Evolutionary conservation across 2,329 filamentous ascomycete species (phyloP).

Genomic region (Fusarium bactridioides): DNA sequence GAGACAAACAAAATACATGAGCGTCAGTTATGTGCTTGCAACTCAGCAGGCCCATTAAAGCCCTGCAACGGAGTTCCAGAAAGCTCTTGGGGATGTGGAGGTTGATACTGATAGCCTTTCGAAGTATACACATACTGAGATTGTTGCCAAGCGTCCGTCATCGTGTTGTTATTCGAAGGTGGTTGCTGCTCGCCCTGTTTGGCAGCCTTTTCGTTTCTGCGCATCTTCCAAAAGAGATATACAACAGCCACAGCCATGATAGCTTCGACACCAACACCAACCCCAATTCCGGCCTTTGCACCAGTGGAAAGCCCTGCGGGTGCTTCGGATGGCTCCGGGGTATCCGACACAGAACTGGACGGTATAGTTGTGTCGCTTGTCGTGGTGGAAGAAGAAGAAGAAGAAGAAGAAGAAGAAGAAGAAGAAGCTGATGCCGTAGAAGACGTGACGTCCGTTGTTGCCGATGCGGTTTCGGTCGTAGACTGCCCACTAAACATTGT

Average conservation of each 20-base stretch:
- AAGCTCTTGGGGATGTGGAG: constrained; percentile 12
- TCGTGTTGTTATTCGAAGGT: background rate
- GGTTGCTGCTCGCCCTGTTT: background rate
- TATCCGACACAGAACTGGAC: background rate
- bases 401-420: background rate
- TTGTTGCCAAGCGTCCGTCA: constrained; percentile 8
- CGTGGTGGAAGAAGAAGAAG: background rate
- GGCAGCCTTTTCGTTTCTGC: constrained; percentile 2
- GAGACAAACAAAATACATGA: background rate
- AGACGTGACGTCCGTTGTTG: background rate
- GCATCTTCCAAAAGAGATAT: constrained; percentile 26
- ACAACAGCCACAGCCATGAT: background rate
- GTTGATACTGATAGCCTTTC: background rate
- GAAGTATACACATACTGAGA: background rate
- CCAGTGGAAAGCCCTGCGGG: background rate
- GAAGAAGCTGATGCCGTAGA: background rate
- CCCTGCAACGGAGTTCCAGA: constrained; percentile 10
- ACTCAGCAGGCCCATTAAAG: constrained; percentile 5
- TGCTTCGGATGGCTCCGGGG: background rate
- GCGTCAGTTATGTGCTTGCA: constrained; percentile 23
- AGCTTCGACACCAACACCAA: constrained; percentile 1
- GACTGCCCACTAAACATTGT: constrained; percentile 14
- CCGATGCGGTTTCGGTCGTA: background rate
- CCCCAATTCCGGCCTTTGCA: constrained; percentile 23
- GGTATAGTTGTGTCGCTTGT: background rate